These are phyloP conservation scores for Colletotrichum tanaceti DNA, from an alignment of 2,329 filamentous ascomycete genomes.

Conservation along the genomic window DNA sequence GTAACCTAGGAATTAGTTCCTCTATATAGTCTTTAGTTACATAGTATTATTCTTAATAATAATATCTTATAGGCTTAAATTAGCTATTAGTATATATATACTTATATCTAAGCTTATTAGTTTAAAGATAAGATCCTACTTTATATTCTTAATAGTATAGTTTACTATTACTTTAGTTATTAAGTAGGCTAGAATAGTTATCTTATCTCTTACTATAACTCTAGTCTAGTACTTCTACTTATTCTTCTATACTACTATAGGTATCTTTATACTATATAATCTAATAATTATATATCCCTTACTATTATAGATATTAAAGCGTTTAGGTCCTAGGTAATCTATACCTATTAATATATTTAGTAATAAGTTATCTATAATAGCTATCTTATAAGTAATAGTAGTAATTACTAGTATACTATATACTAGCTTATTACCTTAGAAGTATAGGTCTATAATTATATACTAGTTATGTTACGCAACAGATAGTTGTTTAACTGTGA, in stretches of 20 bases:
- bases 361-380: too few relatives aligned
- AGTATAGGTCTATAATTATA: background rate
- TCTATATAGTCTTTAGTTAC: too few relatives aligned
- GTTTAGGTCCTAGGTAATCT: background rate
- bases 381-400: background rate
- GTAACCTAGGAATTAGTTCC: too few relatives aligned
- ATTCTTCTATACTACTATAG: background rate
- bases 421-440: background rate
- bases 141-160: too few relatives aligned
- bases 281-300: background rate
- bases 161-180: too few relatives aligned
- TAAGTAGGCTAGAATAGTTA: too few relatives aligned
- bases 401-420: background rate
- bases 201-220: background rate
- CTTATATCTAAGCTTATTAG: background rate
- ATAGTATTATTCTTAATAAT: too few relatives aligned
- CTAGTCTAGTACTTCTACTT: background rate
- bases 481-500: too few relatives aligned
- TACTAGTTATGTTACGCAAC: too few relatives aligned
- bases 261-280: background rate
- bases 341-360: background rate
- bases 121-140: too few relatives aligned
- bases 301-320: background rate
- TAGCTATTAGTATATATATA: background rate
- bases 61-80: too few relatives aligned